Percentiles rank a stretch among this genome's conserved stretches.
Conservation (phyloP, 208 protist species). For the Crithidia sp. region DNA sequence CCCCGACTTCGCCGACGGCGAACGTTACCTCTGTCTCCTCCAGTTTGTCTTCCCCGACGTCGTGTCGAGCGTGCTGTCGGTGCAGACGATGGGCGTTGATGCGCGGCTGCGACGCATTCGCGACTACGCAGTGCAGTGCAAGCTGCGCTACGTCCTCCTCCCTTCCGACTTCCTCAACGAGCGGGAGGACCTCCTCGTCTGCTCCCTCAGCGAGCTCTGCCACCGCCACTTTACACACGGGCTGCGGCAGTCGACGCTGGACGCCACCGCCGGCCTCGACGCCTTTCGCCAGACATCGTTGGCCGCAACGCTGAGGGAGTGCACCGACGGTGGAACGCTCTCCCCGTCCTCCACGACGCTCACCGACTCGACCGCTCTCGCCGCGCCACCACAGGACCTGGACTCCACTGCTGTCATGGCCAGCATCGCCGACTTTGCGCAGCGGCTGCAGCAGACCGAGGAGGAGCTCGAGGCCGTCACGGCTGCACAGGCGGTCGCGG, state of each 20-base stretch:
- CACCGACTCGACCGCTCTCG: background rate
- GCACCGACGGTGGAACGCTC: background rate
- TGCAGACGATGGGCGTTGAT: slow-evolving; percentile 38
- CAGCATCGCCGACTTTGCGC: slow-evolving; percentile 11
- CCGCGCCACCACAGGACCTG: background rate
- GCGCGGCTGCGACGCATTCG: slow-evolving; percentile 59
- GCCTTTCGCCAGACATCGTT: slow-evolving; percentile 13
- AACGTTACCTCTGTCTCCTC: slow-evolving; percentile 60
- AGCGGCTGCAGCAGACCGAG: slow-evolving; percentile 8
- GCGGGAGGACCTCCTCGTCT: slow-evolving; percentile 75
- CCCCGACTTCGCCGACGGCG: slow-evolving; percentile 71
- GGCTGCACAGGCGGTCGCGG: slow-evolving; percentile 2
- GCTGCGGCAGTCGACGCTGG: slow-evolving; percentile 16
- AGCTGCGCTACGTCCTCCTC: slow-evolving; percentile 49
- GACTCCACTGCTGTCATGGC: slow-evolving; percentile 13
- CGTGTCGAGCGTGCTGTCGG: slow-evolving; percentile 19
- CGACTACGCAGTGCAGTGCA: slow-evolving; percentile 39
- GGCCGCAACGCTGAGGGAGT: slow-evolving; percentile 7
- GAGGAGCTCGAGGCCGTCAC: slow-evolving; percentile 20
- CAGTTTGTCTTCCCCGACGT: slow-evolving; percentile 58
- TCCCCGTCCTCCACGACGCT: background rate
- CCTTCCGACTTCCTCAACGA: slow-evolving; percentile 64
- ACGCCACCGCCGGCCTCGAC: slow-evolving; percentile 19
- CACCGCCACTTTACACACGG: slow-evolving; percentile 22
- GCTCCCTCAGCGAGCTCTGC: slow-evolving; percentile 62